phyloP scores from a whole-genome alignment of 2,329 filamentous ascomycete genomes.

The Endocalyx cinctus region DNA sequence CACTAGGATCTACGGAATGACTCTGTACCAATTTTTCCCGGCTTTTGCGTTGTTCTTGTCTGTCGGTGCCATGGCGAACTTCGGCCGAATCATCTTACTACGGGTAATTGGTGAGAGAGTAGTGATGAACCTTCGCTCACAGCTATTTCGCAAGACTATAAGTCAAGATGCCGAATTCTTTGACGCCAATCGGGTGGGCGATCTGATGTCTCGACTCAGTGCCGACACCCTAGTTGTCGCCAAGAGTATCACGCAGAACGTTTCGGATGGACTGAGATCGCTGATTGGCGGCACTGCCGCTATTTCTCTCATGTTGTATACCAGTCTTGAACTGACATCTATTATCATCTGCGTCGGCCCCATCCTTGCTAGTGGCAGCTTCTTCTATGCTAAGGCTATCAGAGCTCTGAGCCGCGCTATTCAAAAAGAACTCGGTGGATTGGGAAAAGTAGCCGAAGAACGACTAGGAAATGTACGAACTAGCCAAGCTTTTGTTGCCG shows the following conservation, averaged over 20 bases:
- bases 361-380: constrained; percentile 82
- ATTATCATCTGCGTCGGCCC: constrained; percentile 84
- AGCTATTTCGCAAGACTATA: constrained; percentile 86
- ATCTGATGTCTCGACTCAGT: constrained; percentile 90
- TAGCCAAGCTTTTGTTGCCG: constrained; percentile 91
- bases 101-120: constrained; percentile 94
- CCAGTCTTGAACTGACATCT: constrained; percentile 84
- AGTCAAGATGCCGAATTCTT: constrained; percentile 99
- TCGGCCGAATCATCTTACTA: constrained; percentile 86
- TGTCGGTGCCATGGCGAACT: constrained; percentile 84
- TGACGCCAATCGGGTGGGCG: constrained; percentile 93
- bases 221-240: constrained; percentile 97
- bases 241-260: constrained; percentile 96
- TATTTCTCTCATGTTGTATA: constrained; percentile 91
- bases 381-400: constrained; percentile 86
- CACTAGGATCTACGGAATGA: constrained; percentile 74
- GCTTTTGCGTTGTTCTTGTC: constrained; percentile 73
- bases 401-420: constrained; percentile 87
- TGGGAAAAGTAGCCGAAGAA: constrained; percentile 98
- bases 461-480: constrained; percentile 95
- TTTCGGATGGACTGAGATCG: constrained; percentile 91
- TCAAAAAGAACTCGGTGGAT: constrained; percentile 84
- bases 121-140: constrained; percentile 81
- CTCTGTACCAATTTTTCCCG: constrained; percentile 81
- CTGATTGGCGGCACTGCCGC: constrained; percentile 87